Evolutionary conservation across 768 basidiomycete species (phyloP).

Genomic region (Sarcodon sp.): DNA sequence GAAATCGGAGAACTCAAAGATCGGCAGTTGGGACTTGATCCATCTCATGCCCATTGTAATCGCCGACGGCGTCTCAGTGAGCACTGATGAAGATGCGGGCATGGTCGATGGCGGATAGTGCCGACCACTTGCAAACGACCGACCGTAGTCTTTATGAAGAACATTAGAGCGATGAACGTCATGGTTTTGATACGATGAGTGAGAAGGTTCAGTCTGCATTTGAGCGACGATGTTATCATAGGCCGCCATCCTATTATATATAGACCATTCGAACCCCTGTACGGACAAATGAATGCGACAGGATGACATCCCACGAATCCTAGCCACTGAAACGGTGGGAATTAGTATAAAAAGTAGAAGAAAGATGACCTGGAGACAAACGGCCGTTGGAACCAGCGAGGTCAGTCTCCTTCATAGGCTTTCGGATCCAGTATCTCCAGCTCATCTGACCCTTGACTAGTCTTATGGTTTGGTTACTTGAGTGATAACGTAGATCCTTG

Average conservation of each 20-base stretch:
- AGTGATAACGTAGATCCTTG: constrained; percentile 82
- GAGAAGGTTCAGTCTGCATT: constrained; percentile 32
- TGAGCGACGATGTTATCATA: constrained; percentile 80
- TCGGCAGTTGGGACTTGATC: constrained; percentile 51
- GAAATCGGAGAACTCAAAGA: constrained; percentile 69
- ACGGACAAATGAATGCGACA: constrained; percentile 75
- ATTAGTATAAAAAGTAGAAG: not conserved
- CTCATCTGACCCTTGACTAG: constrained; percentile 76
- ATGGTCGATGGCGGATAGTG: not conserved
- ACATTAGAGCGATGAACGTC: not conserved
- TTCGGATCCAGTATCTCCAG: constrained; percentile 91
- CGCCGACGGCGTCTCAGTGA: constrained; percentile 9
- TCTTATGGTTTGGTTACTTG: constrained; percentile 81
- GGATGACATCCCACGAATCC: constrained; percentile 26
- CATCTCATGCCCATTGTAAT: constrained; percentile 33
- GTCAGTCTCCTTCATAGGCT: constrained; percentile 66
- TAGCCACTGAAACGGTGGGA: constrained; percentile 20
- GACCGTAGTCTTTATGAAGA: not conserved
- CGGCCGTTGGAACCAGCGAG: constrained; percentile 37
- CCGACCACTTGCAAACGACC: too few species aligned
- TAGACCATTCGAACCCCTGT: constrained; percentile 85
- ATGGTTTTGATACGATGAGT: not conserved
- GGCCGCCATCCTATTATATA: constrained; percentile 83
- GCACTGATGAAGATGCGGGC: constrained; percentile 16
- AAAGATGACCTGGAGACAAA: constrained; percentile 17